Conservation (phyloP, 805 yeast genomes). For the Wickerhamomyces bisporus region DNA sequence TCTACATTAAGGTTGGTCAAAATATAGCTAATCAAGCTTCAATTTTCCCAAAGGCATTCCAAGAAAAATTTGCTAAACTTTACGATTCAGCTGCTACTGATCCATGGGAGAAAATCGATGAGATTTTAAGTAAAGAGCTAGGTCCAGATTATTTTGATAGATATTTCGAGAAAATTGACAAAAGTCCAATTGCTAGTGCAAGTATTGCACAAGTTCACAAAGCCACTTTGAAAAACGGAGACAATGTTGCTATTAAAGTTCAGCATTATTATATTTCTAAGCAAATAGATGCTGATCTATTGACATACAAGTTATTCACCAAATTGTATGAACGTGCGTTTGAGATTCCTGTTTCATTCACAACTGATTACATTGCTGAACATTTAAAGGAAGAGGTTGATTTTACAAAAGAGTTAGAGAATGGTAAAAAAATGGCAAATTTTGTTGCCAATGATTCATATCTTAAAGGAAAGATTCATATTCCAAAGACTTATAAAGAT, state of each 20-base stretch:
- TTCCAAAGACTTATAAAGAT: constrained; percentile 49
- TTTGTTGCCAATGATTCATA: constrained; percentile 39
- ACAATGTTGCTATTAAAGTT: constrained; percentile 57
- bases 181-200: constrained; percentile 66
- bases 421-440: constrained; percentile 38
- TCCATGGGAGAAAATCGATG: constrained; percentile 42
- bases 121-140: constrained; percentile 32
- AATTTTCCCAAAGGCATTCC: constrained; percentile 61
- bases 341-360: constrained; percentile 56
- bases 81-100: constrained; percentile 69
- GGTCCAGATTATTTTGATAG: constrained; percentile 38
- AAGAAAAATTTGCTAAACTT: constrained; percentile 47
- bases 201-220: constrained; percentile 68
- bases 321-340: constrained; percentile 51
- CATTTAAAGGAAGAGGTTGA: constrained; percentile 58
- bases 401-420: constrained; percentile 50
- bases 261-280: constrained; percentile 59
- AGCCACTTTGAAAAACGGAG: constrained; percentile 42
- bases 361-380: constrained; percentile 51
- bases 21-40: constrained; percentile 72
- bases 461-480: constrained; percentile 38
- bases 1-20: constrained; percentile 76
- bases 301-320: constrained; percentile 49
- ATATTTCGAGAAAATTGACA: constrained; percentile 41
- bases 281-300: constrained; percentile 58